Percentiles rank a stretch among this genome's conserved stretches.
Evolutionary conservation across 805 yeast genomes (phyloP).

Genomic region (Monosporozyma servazzii): DNA sequence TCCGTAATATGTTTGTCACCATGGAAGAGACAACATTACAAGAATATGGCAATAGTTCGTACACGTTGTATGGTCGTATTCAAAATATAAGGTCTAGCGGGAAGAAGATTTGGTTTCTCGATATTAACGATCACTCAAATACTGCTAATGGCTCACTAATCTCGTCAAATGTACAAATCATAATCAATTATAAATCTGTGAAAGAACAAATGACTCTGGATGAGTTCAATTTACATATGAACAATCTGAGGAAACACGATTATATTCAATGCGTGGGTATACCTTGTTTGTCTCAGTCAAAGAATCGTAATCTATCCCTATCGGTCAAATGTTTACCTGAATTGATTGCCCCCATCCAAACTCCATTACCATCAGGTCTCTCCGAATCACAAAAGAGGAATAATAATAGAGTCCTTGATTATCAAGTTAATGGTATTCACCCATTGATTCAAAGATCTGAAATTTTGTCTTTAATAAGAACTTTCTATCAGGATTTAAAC

Average conservation of each 20-base stretch:
- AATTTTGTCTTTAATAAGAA: slow-evolving; percentile 48
- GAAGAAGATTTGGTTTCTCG: slow-evolving; percentile 28
- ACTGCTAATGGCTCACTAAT: background rate
- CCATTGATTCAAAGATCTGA: slow-evolving; percentile 43
- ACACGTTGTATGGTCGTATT: slow-evolving; percentile 17
- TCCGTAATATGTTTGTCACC: background rate
- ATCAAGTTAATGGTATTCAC: slow-evolving; percentile 47
- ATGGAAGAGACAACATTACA: background rate
- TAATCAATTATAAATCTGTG: slow-evolving; percentile 15
- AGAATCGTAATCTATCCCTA: slow-evolving; percentile 63
- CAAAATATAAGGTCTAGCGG: slow-evolving; percentile 26
- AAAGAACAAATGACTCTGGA: background rate
- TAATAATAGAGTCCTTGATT: slow-evolving; percentile 64
- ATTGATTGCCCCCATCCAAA: slow-evolving; percentile 60
- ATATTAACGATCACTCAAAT: slow-evolving; percentile 11
- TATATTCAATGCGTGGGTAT: slow-evolving; percentile 53
- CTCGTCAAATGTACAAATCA: slow-evolving; percentile 16
- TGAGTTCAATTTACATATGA: slow-evolving; percentile 5
- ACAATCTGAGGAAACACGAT: slow-evolving; percentile 60
- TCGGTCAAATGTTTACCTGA: slow-evolving; percentile 42
- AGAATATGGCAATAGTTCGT: background rate
- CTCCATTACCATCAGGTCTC: slow-evolving; percentile 58
- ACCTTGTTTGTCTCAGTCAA: slow-evolving; percentile 60
- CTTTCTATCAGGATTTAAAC: slow-evolving; percentile 39
- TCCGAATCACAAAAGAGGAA: slow-evolving; percentile 48